These are phyloP conservation scores for Penicillium riverlandense DNA, from an alignment of 495 filamentous ascomycete genomes.

Conservation along the genomic window DNA sequence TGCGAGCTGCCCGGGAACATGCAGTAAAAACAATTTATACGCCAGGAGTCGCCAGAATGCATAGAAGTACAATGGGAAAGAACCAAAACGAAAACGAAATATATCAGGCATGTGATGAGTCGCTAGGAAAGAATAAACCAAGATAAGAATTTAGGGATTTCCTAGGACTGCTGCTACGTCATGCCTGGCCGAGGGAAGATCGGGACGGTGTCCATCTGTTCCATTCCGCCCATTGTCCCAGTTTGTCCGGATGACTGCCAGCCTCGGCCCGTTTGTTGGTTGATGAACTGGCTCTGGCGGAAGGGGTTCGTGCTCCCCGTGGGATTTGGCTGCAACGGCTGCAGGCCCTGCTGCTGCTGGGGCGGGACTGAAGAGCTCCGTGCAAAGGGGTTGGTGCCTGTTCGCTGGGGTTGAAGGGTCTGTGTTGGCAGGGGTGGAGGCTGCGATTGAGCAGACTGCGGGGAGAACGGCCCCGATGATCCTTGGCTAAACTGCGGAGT, in stretches of 20 bases:
- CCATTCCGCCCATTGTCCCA: conserved; percentile 78
- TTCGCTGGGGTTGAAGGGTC: conserved; percentile 35
- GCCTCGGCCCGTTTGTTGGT: conserved; percentile 75
- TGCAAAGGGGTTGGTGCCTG: conserved; percentile 48
- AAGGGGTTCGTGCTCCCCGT: conserved; percentile 95
- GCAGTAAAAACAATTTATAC: too few species aligned
- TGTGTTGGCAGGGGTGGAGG: conserved; percentile 32
- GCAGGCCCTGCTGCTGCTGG: conserved; percentile 25
- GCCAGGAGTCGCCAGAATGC: too few species aligned
- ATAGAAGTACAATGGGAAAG: background rate
- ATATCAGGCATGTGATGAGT: too few species aligned
- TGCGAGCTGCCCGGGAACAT: background rate
- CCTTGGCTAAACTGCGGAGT: conserved; percentile 25
- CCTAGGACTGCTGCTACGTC: conserved; percentile 1
- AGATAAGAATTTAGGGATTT: conserved; percentile 3
- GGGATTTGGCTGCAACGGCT: conserved; percentile 55
- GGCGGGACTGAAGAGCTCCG: conserved; percentile 33
- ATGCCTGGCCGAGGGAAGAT: conserved; percentile 77
- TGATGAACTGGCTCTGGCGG: conserved; percentile 79
- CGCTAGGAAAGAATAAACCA: too few species aligned
- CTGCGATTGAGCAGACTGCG: conserved; percentile 31
- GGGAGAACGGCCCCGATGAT: conserved; percentile 22
- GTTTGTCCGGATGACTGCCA: conserved; percentile 68
- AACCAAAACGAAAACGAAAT: background rate
- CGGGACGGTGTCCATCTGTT: conserved; percentile 71